Conservation (phyloP, 306 rosid genomes). For the Quercus bicolor region DNA sequence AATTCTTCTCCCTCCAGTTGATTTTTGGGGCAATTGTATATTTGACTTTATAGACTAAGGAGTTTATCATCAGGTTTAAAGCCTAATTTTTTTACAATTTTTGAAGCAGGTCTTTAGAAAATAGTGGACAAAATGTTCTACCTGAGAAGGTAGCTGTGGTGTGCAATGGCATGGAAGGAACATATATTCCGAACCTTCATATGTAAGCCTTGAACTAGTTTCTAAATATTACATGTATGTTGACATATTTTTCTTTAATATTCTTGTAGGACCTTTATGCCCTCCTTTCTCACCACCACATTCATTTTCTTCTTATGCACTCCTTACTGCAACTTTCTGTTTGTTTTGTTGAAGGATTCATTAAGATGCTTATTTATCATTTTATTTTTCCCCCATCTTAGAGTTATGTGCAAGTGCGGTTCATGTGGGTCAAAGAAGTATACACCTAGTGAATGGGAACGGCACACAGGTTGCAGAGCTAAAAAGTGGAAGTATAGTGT, state of each 20-base stretch:
- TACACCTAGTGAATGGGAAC: constrained; percentile 91
- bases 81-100: constrained; percentile 17
- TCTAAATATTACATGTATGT: constrained; percentile 1
- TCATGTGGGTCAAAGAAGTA: constrained; percentile 78
- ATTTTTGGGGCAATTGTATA: constrained; percentile 6
- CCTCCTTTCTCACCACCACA: background rate
- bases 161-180: constrained; percentile 96
- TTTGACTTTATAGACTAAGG: constrained; percentile 4
- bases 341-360: background rate
- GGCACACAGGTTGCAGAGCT: constrained; percentile 91
- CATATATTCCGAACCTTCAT: constrained; percentile 72
- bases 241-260: background rate
- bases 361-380: constrained; percentile 20
- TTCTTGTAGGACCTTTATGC: background rate
- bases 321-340: background rate
- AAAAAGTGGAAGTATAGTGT: constrained; percentile 97
- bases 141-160: constrained; percentile 69
- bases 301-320: background rate
- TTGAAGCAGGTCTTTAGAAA: constrained; percentile 51
- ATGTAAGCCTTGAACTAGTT: constrained; percentile 56
- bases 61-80: constrained; percentile 5
- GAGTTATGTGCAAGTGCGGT: constrained; percentile 77
- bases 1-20: constrained; percentile 12
- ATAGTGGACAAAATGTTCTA: constrained; percentile 25
- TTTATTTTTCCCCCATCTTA: constrained; percentile 30